phyloP scores from a whole-genome alignment of 2,329 filamentous ascomycete species.

The Penicillium janthinellum region DNA sequence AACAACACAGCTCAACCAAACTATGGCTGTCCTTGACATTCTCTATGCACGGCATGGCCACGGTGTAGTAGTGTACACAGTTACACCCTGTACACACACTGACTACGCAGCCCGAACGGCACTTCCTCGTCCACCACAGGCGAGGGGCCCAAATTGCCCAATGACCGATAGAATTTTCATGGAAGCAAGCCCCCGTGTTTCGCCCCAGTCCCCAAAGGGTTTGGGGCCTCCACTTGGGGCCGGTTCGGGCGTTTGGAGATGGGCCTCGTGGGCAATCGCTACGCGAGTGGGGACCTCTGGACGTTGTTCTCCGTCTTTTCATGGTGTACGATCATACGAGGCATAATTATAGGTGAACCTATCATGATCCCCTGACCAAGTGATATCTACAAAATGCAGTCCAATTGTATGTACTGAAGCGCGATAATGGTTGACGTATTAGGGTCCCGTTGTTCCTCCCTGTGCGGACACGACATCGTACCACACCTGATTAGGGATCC shows the following conservation, averaged over 20 bases:
- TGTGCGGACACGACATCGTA: not conserved
- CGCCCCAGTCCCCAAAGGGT: not conserved
- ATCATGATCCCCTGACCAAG: too few relatives aligned
- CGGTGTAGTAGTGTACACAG: too few relatives aligned
- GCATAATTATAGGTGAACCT: too few relatives aligned
- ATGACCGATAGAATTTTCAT: conserved; percentile 1
- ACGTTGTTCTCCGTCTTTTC: not conserved
- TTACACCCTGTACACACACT: too few relatives aligned
- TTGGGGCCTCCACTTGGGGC: not conserved
- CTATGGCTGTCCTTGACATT: too few relatives aligned
- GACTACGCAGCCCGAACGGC: not conserved
- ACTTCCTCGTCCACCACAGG: not conserved
- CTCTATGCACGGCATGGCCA: too few relatives aligned
- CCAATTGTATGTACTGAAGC: too few relatives aligned
- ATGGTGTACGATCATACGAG: too few relatives aligned
- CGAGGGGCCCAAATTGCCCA: not conserved
- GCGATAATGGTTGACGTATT: not conserved
- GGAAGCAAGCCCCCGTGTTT: conserved; percentile 5
- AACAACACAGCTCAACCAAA: too few relatives aligned
- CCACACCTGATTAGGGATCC: not conserved
- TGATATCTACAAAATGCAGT: too few relatives aligned
- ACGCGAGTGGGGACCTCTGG: not conserved
- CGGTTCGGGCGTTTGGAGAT: conserved; percentile 2
- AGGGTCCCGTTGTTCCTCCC: not conserved
- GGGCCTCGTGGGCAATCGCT: not conserved